phyloP scores from a whole-genome alignment of 1,284 basidiomycete genomes.

The Leccinum fuscescens region DNA sequence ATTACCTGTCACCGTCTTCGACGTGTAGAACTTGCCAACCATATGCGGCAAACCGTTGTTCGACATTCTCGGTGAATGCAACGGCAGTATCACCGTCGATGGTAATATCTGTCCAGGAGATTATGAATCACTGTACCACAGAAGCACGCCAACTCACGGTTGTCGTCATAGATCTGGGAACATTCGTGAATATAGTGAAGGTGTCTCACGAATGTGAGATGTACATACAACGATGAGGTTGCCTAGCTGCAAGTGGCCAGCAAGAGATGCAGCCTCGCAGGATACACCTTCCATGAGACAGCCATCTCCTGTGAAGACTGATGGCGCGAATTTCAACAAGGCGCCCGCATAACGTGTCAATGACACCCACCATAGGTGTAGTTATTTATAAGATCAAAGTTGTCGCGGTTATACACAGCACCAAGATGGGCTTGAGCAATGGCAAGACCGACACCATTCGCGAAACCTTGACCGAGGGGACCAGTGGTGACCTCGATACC shows the following conservation, averaged over 20 bases:
- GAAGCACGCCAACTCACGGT: slow-evolving; percentile 51
- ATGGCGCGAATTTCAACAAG: slow-evolving; percentile 12
- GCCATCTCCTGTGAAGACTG: slow-evolving; percentile 90
- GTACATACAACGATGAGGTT: slow-evolving; percentile 83
- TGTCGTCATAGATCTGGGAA: slow-evolving; percentile 82
- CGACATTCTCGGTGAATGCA: slow-evolving; percentile 94
- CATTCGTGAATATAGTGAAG: slow-evolving; percentile 11
- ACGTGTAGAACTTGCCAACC: slow-evolving; percentile 93
- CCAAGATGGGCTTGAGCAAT: slow-evolving; percentile 90
- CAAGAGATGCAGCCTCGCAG: slow-evolving; percentile 87
- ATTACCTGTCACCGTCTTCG: slow-evolving; percentile 77
- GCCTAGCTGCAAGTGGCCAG: slow-evolving; percentile 89
- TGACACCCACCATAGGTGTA: slow-evolving; percentile 72
- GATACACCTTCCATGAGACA: slow-evolving; percentile 96
- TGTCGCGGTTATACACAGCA: slow-evolving; percentile 87
- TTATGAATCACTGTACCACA: slow-evolving; percentile 2
- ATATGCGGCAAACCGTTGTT: slow-evolving; percentile 85
- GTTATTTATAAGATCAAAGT: slow-evolving; percentile 85
- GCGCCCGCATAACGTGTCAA: not conserved
- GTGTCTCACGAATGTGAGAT: slow-evolving; percentile 13
- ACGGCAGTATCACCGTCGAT: slow-evolving; percentile 92
- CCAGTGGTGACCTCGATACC: slow-evolving; percentile 95
- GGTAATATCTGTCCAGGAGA: slow-evolving; percentile 71
- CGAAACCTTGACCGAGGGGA: slow-evolving; percentile 92
- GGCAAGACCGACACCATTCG: slow-evolving; percentile 90